Percentiles rank a stretch among this genome's conserved stretches.
These are phyloP conservation scores for Talaromyces nanjingensis DNA, from an alignment of 495 filamentous ascomycete genomes.

Conservation along the genomic window DNA sequence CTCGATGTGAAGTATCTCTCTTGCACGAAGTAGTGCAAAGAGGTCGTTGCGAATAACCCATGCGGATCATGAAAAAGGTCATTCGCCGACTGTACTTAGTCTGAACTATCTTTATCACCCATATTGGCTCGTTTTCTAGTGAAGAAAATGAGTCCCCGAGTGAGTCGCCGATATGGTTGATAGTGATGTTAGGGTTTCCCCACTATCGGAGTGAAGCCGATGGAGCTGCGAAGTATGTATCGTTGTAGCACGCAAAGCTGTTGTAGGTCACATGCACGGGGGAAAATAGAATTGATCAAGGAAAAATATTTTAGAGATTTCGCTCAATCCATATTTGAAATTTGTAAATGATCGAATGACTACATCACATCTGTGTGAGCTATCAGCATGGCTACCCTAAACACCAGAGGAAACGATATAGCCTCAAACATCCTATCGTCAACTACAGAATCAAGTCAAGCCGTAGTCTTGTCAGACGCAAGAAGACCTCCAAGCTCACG, in stretches of 20 bases:
- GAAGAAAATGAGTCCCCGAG: not conserved
- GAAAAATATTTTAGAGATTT: not conserved
- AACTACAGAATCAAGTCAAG: not conserved
- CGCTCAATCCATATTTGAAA: not conserved
- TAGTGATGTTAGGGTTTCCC: not conserved
- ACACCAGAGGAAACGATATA: not conserved
- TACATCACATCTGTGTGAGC: not conserved
- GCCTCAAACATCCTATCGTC: not conserved
- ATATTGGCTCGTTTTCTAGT: not conserved
- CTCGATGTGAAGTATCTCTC: not conserved
- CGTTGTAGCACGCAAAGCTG: not conserved
- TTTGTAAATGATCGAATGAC: not conserved
- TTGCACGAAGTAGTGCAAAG: not conserved
- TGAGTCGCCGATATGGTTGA: not conserved
- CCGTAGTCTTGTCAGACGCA: not conserved
- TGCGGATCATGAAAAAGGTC: not conserved
- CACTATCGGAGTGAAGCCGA: not conserved
- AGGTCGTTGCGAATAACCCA: not conserved
- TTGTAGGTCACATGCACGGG: not conserved
- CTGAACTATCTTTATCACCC: not conserved
- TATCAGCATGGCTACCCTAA: not conserved
- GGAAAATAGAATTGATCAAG: not conserved
- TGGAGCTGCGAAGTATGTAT: not conserved
- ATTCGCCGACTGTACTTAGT: not conserved
- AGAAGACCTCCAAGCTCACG: not conserved